phyloP scores from a whole-genome alignment of 2,329 filamentous ascomycete species.

The Cephalotrichum gorgonifer region DNA sequence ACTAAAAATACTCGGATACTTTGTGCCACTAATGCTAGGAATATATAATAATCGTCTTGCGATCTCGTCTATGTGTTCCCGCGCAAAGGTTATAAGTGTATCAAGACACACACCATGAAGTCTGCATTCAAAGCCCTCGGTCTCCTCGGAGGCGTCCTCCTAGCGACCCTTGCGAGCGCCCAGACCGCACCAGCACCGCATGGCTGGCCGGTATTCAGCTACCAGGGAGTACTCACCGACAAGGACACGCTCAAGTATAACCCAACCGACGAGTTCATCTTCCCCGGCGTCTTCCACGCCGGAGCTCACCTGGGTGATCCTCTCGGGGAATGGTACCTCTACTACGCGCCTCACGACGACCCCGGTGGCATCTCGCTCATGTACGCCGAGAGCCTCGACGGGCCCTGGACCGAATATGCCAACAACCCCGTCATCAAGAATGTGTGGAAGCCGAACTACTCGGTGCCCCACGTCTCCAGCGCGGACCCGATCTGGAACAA shows the following conservation, averaged over 20 bases:
- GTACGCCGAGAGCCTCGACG: slow-evolving; percentile 11
- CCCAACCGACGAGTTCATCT: slow-evolving; percentile 16
- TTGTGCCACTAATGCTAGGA: too few species aligned
- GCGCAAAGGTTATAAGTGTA: too few species aligned
- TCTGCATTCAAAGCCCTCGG: too few species aligned
- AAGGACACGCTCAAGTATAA: slow-evolving; percentile 13
- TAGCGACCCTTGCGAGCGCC: slow-evolving; percentile 5
- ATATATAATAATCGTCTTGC: too few species aligned
- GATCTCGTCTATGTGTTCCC: too few species aligned
- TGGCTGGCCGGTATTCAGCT: slow-evolving; percentile 13
- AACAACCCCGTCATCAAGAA: slow-evolving; percentile 9
- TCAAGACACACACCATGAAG: too few species aligned
- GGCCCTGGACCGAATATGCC: slow-evolving; percentile 10
- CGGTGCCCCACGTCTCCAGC: slow-evolving; percentile 10
- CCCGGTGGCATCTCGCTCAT: slow-evolving; percentile 13
- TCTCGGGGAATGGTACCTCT: slow-evolving; percentile 15
- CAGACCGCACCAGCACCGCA: slow-evolving; percentile 7
- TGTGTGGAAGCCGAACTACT: slow-evolving; percentile 8
- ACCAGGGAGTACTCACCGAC: slow-evolving; percentile 13
- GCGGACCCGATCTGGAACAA: slow-evolving; percentile 10
- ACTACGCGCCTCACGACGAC: slow-evolving; percentile 17
- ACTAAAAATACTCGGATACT: too few species aligned
- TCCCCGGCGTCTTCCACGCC: slow-evolving; percentile 15
- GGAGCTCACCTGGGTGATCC: slow-evolving; percentile 10
- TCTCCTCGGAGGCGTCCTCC: too few species aligned